phyloP scores from a whole-genome alignment of 768 basidiomycete genomes.

The Podaxis carcinomalis region DNA sequence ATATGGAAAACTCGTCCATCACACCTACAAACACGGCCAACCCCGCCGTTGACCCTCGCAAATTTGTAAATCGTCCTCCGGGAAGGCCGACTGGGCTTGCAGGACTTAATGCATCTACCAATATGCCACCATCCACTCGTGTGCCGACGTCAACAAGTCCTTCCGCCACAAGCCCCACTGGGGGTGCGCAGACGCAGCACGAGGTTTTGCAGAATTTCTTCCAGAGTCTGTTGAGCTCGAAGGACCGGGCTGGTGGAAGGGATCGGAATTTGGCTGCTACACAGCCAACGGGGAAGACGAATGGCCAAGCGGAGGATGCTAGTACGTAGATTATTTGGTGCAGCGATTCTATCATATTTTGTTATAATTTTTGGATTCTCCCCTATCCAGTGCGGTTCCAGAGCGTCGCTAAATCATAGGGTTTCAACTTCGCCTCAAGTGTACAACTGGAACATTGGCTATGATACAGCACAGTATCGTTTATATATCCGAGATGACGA shows the following conservation, averaged over 20 bases:
- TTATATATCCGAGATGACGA: background rate
- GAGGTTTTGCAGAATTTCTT: slow-evolving; percentile 88
- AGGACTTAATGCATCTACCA: slow-evolving; percentile 29
- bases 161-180: slow-evolving; percentile 21
- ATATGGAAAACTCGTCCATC: slow-evolving; percentile 71
- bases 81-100: slow-evolving; percentile 36
- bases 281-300: slow-evolving; percentile 11
- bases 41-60: slow-evolving; percentile 22
- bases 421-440: background rate
- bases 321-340: slow-evolving; percentile 20
- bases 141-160: slow-evolving; percentile 35
- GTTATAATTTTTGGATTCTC: slow-evolving; percentile 7
- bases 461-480: too few relatives aligned
- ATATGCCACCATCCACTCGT: slow-evolving; percentile 26
- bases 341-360: slow-evolving; percentile 11
- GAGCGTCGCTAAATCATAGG: background rate
- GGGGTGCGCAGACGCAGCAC: slow-evolving; percentile 63
- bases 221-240: slow-evolving; percentile 71
- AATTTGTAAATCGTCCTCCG: slow-evolving; percentile 27
- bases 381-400: slow-evolving; percentile 1
- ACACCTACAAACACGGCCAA: slow-evolving; percentile 19
- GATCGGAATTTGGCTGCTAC: slow-evolving; percentile 13
- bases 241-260: slow-evolving; percentile 42
- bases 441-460: background rate
- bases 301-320: slow-evolving; percentile 28